Base-by-base conservation (phyloP, 2,329 filamentous ascomycete species). In the Colletotrichum sidae region DNA sequence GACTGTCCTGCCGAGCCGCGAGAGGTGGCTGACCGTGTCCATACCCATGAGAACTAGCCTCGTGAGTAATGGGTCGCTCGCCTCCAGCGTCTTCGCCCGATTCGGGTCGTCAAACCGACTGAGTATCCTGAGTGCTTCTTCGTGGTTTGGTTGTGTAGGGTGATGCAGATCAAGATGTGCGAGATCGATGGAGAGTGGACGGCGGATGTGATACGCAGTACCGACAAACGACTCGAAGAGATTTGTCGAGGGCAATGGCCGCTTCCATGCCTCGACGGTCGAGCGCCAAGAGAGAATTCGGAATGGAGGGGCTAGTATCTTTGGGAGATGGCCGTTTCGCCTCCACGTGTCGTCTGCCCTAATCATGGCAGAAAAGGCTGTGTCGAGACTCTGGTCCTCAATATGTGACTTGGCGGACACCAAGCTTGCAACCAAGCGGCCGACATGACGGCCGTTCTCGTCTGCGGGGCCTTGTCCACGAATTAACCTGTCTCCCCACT, bases 111-210 rank as follows among this genome's bases (percentile, higher is more conserved):
- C 49, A 9, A 88, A 25, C 25, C 25, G 25, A 25, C 25, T 25
- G 25, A 25, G 79, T 57, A 84, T 81, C 2, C 78, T 70, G 10
- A 88, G 70, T 0, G 86, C 86, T 1, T 79, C 78, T 2, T 76
- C 72, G 25, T 82, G 78, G 34, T 80, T 79, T 0, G 86, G 86
- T 2, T 77, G 76, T 0, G 81, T 82, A 0, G 86, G 86, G 70
- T 88, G 86, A 61, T 85, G 78, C 2, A 89, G 77, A 35, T 83
- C 78, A 4, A 89, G 76, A 68, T 88, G 86, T 0, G 86, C 86
- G 38, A 79, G 77, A 54, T 86, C 82, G 8, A 87, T 72, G 8
- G 72, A 71, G 42, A 82, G 72, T 1, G 77, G 73, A 33, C 70
- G 70, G 6, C 74, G 69, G 13, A 83, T 74, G 13, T 76, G 77